Conservation (phyloP, 78 protist genomes). For the Guillardia theta region DNA sequence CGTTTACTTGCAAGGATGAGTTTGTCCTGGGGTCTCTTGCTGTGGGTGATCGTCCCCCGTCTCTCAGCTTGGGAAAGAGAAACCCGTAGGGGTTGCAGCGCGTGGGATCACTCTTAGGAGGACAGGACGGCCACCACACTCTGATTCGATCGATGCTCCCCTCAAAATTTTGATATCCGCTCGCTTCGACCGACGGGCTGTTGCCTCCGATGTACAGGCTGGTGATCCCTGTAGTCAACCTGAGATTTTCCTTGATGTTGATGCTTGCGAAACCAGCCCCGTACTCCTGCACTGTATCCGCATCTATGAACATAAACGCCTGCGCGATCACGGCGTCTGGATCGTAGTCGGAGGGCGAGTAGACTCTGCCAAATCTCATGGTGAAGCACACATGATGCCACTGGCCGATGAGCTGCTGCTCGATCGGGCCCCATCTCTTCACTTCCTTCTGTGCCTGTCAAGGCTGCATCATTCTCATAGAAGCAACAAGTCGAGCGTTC, state of each 20-base stretch:
- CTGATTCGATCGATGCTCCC: background rate
- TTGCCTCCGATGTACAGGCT: background rate
- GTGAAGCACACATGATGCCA: background rate
- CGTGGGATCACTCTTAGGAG: background rate
- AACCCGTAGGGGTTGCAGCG: slow-evolving; percentile 4
- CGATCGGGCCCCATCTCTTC: background rate
- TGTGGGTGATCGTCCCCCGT: no score
- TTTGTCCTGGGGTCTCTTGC: no score
- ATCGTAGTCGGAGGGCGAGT: background rate
- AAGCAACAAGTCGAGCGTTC: background rate
- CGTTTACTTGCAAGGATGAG: no score
- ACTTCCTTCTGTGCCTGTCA: background rate
- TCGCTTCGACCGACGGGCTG: background rate
- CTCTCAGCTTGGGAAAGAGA: no score
- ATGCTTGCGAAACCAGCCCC: background rate
- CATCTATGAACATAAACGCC: background rate
- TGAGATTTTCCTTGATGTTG: background rate
- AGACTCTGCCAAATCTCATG: background rate
- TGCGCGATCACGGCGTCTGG: background rate
- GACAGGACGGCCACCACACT: slow-evolving; percentile 22
- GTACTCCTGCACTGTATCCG: background rate
- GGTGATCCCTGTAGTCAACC: background rate
- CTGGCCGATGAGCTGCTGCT: background rate
- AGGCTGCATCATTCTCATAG: background rate
- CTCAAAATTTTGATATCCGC: background rate